These are phyloP conservation scores for Dendrobium officinale DNA, from an alignment of 106 monocot species.

Conservation along the genomic window DNA sequence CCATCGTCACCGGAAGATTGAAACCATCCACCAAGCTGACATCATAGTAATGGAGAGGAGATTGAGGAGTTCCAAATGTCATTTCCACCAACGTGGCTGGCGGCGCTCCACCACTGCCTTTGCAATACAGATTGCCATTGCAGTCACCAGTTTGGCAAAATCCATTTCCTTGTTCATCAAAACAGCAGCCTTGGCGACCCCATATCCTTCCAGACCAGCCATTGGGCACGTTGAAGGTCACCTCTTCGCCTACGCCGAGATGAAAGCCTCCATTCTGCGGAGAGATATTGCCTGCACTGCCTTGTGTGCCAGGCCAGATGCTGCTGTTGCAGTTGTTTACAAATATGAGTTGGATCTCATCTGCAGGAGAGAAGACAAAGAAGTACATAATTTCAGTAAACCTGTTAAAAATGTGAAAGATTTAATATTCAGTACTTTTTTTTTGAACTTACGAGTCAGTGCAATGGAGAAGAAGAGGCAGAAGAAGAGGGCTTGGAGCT, in stretches of 20 bases:
- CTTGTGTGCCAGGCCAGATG: constrained; percentile 46
- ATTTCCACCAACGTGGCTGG: constrained; percentile 27
- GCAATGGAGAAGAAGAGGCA: constrained; percentile 14
- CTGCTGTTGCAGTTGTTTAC: constrained; percentile 67
- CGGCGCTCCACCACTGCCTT: constrained; percentile 4
- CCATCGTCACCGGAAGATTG: constrained; percentile 43
- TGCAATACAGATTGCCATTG: constrained; percentile 16
- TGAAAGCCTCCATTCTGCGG: constrained; percentile 49
- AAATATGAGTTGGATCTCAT: constrained; percentile 31
- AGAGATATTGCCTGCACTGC: constrained; percentile 34
- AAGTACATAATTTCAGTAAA: neutral
- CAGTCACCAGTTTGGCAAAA: constrained; percentile 31
- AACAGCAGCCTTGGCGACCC: constrained; percentile 26
- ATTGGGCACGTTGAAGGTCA: constrained; percentile 22
- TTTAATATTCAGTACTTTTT: neutral
- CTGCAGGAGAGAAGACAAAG: constrained; percentile 1
- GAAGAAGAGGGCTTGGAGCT: constrained; percentile 10
- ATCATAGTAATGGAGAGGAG: constrained; percentile 54
- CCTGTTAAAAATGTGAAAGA: neutral
- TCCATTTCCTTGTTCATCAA: constrained; percentile 21
- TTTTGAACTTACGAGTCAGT: constrained; percentile 9
- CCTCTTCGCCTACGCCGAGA: constrained; percentile 29
- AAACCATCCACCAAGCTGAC: constrained; percentile 70
- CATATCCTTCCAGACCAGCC: constrained; percentile 47
- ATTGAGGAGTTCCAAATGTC: constrained; percentile 21